These are phyloP conservation scores for Apiotrichum brassicae DNA, from an alignment of 1,284 basidiomycete genomes.

Conservation along the genomic window DNA sequence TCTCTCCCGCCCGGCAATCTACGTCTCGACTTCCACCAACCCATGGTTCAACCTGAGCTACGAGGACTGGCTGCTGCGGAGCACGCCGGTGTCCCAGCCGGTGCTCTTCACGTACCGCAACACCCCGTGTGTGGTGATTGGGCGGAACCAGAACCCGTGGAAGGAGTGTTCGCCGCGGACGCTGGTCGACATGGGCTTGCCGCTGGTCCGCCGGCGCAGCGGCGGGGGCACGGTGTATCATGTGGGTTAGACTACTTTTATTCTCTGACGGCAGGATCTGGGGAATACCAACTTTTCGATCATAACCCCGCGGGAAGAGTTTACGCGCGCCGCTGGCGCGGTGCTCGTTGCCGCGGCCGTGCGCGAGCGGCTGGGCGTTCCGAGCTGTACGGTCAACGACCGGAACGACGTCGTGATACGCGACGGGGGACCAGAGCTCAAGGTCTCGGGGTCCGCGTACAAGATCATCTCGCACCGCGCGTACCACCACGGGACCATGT, in stretches of 20 bases:
- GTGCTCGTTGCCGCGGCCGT: conserved; percentile 73
- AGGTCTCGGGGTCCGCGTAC: conserved; percentile 97
- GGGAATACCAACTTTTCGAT: conserved; percentile 98
- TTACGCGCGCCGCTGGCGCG: conserved; percentile 74
- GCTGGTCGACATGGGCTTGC: conserved; percentile 55
- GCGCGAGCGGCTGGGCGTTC: conserved; percentile 58
- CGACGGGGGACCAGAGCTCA: conserved; percentile 40
- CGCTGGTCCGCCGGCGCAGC: conserved; percentile 77
- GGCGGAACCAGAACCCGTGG: conserved; percentile 95
- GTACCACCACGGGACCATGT: conserved; percentile 99
- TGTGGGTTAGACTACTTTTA: conserved; percentile 54
- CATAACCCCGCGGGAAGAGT: conserved; percentile 71
- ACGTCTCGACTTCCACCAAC: conserved; percentile 72
- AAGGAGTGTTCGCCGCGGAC: conserved; percentile 77
- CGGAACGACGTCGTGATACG: conserved; percentile 82
- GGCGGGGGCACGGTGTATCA: conserved; percentile 99
- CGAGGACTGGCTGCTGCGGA: conserved; percentile 89
- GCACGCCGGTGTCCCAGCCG: conserved; percentile 60
- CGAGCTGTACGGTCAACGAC: conserved; percentile 70
- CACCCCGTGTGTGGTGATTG: conserved; percentile 84
- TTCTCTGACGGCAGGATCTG: conserved; percentile 71
- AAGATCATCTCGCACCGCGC: conserved; percentile 86
- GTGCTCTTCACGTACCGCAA: conserved; percentile 86
- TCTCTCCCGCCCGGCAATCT: conserved; percentile 50
- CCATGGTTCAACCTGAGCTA: conserved; percentile 91